Evolutionary conservation across 768 basidiomycete genomes (phyloP).

Genomic region (Clathrus columnatus): DNA sequence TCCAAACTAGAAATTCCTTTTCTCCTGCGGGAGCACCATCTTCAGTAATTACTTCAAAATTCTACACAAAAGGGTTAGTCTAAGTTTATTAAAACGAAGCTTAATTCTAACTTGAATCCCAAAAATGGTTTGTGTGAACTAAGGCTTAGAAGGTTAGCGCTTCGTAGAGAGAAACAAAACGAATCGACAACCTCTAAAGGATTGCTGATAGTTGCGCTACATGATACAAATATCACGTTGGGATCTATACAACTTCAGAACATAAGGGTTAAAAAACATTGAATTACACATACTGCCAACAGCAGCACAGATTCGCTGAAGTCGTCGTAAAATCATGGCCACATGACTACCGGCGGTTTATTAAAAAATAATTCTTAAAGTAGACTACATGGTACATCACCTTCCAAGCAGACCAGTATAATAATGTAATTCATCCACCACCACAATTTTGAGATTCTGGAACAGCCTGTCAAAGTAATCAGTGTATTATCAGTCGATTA

Average conservation of each 20-base stretch:
- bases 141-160: not conserved
- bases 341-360: constrained; percentile 48
- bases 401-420: constrained; percentile 77
- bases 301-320: constrained; percentile 66
- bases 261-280: constrained; percentile 7
- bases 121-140: constrained; percentile 72
- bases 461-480: constrained; percentile 46
- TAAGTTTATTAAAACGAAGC: not conserved
- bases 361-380: not conserved
- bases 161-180: not conserved
- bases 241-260: constrained; percentile 33
- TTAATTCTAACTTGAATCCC: constrained; percentile 39
- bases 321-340: constrained; percentile 66
- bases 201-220: constrained; percentile 80
- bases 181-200: constrained; percentile 31
- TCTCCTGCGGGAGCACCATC: constrained; percentile 78
- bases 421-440: constrained; percentile 82
- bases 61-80: constrained; percentile 19
- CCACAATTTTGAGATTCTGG: constrained; percentile 67
- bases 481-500: not conserved
- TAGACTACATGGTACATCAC: constrained; percentile 25
- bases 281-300: constrained; percentile 53
- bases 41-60: constrained; percentile 60
- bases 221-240: constrained; percentile 61
- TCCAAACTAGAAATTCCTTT: constrained; percentile 79